These are phyloP conservation scores for Bipolaris sorokiniana DNA, from an alignment of 2,329 filamentous ascomycete species.

Conservation along the genomic window DNA sequence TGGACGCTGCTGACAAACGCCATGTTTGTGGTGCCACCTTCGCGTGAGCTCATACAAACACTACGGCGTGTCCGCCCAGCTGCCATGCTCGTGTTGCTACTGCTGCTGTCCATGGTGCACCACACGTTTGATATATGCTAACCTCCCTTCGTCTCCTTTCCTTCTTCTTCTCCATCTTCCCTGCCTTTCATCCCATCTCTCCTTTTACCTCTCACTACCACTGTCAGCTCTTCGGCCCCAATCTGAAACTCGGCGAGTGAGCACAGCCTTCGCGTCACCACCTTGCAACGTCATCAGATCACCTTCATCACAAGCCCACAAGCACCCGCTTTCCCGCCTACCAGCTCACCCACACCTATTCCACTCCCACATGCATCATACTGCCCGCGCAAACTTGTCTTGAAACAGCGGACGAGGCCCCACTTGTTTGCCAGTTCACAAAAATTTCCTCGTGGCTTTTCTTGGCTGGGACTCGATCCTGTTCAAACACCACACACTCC, in stretches of 20 bases:
- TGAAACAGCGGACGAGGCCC: conserved; percentile 7
- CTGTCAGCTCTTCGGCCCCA: not conserved
- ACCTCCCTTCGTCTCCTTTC: not conserved
- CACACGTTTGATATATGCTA: not conserved
- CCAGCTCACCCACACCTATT: not conserved
- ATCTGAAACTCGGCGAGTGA: conserved; percentile 23
- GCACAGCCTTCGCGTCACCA: conserved; percentile 23
- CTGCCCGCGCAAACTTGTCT: conserved; percentile 5
- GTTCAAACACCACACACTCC: conserved; percentile 12
- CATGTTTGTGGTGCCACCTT: not conserved
- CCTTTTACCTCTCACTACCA: conserved; percentile 1
- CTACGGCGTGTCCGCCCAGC: not conserved
- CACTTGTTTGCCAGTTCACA: conserved; percentile 24
- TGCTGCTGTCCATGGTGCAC: not conserved
- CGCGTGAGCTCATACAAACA: not conserved
- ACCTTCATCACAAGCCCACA: conserved; percentile 30
- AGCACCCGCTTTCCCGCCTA: conserved; percentile 33
- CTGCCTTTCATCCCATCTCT: not conserved
- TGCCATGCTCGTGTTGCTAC: not conserved
- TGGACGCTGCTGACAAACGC: not conserved
- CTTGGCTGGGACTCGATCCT: conserved; percentile 9
- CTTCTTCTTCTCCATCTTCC: not conserved
- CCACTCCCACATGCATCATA: not conserved
- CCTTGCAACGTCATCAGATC: conserved; percentile 39
- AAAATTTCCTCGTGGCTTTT: conserved; percentile 23